Evolutionary conservation across 345 rosid genomes (phyloP).

Genomic region (Cardamine occulta): DNA sequence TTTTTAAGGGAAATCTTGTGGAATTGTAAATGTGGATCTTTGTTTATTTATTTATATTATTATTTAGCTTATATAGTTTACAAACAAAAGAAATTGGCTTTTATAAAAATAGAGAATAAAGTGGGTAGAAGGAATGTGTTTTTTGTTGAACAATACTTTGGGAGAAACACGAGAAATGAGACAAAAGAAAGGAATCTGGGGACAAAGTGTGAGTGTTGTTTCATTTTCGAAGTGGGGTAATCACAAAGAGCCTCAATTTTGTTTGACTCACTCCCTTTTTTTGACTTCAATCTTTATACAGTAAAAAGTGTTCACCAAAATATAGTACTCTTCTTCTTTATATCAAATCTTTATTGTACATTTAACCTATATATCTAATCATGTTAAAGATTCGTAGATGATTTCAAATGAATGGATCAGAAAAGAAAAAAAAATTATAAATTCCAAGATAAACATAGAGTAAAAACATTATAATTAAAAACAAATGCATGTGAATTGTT

Average conservation of each 20-base stretch:
- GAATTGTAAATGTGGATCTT: not conserved
- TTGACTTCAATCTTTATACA: conserved; percentile 56
- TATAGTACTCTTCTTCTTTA: conserved; percentile 24
- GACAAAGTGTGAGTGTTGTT: conserved; percentile 63
- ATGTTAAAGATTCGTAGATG: conserved; percentile 7
- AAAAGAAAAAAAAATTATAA: not conserved
- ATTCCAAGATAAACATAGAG: not conserved
- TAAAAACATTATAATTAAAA: not conserved
- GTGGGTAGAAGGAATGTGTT: conserved; percentile 22
- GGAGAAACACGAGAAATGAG: conserved; percentile 45
- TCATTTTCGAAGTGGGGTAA: conserved; percentile 80
- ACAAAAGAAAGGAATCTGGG: conserved; percentile 58
- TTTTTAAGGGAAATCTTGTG: not conserved
- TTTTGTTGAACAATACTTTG: conserved; percentile 41
- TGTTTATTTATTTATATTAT: not conserved
- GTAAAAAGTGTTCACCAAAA: conserved; percentile 32
- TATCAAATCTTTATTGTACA: conserved; percentile 20
- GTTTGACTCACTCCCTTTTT: conserved; percentile 56
- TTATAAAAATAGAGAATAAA: conserved; percentile 2
- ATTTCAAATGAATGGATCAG: not conserved
- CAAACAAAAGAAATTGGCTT: not conserved
- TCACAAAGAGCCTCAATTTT: conserved; percentile 43
- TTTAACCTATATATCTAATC: not conserved
- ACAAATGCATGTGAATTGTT: not conserved
- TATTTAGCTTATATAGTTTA: not conserved